phyloP scores from a whole-genome alignment of 2,329 filamentous ascomycete species.

The Neonectria hederae region DNA sequence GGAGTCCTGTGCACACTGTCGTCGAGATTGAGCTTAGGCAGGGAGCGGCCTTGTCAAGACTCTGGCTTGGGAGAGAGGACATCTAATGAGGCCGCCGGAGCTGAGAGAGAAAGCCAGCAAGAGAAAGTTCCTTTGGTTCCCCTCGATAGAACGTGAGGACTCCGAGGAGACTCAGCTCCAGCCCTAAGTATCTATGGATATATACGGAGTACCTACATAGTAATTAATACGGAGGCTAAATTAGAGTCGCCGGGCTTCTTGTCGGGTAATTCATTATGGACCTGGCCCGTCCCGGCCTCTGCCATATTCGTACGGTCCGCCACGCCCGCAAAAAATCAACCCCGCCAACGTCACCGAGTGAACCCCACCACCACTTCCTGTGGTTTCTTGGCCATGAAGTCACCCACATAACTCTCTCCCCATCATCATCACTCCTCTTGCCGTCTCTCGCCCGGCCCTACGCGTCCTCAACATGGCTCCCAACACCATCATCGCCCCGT shows the following conservation, averaged over 20 bases:
- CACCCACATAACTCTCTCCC: slow-evolving; percentile 25
- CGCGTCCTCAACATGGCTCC: slow-evolving; percentile 75
- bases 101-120: background rate
- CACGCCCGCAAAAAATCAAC: slow-evolving; percentile 18
- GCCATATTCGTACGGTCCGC: background rate
- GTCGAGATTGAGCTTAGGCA: background rate
- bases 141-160: background rate
- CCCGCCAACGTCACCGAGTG: slow-evolving; percentile 39
- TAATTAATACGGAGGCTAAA: background rate
- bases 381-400: slow-evolving; percentile 20
- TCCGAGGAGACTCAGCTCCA: background rate
- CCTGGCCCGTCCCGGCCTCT: background rate
- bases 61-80: background rate
- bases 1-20: background rate
- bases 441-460: background rate
- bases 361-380: slow-evolving; percentile 31
- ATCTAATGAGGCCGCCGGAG: too few species aligned
- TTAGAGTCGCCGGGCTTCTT: slow-evolving; percentile 13
- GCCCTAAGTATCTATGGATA: background rate
- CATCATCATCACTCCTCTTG: slow-evolving; percentile 29
- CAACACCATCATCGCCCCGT: slow-evolving; percentile 93
- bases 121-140: background rate
- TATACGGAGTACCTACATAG: background rate
- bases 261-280: slow-evolving; percentile 1
- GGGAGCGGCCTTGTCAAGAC: background rate